These are phyloP conservation scores for Populus alba DNA, from an alignment of 345 rosid genomes.

Conservation along the genomic window DNA sequence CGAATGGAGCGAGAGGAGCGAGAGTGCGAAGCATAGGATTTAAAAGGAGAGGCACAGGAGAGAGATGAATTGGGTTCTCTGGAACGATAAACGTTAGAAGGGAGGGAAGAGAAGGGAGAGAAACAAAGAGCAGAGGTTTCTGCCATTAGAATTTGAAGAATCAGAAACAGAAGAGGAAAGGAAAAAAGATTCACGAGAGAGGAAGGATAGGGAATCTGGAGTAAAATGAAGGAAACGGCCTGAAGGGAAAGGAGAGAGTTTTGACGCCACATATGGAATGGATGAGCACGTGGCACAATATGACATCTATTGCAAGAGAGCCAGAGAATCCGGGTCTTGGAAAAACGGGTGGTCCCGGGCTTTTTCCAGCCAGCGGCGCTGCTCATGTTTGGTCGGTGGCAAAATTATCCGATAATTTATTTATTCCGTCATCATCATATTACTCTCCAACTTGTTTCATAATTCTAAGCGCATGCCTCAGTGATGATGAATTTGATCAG, in stretches of 20 bases:
- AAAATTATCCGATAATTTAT: too few species aligned
- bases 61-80: slow-evolving; percentile 24
- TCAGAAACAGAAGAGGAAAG: slow-evolving; percentile 14
- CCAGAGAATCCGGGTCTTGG: too few species aligned
- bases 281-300: background rate
- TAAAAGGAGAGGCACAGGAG: slow-evolving; percentile 20
- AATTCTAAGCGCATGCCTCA: too few species aligned
- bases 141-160: slow-evolving; percentile 41
- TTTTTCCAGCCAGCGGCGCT: too few species aligned
- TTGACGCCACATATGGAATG: slow-evolving; percentile 22
- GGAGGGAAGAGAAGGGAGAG: slow-evolving; percentile 8
- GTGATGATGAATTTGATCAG: too few species aligned
- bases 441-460: too few species aligned
- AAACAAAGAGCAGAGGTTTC: slow-evolving; percentile 32
- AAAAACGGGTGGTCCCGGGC: too few species aligned
- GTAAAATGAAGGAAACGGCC: background rate
- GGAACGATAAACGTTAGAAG: slow-evolving; percentile 30
- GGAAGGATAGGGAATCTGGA: background rate
- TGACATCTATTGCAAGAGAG: background rate
- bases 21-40: slow-evolving; percentile 22
- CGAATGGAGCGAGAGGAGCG: slow-evolving; percentile 43
- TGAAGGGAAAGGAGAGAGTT: background rate
- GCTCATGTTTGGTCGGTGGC: too few species aligned
- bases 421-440: too few species aligned
- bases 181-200: slow-evolving; percentile 5